phyloP scores from a whole-genome alignment of 2,329 filamentous ascomycete species.

The Pseudocercospora macadamiae region DNA sequence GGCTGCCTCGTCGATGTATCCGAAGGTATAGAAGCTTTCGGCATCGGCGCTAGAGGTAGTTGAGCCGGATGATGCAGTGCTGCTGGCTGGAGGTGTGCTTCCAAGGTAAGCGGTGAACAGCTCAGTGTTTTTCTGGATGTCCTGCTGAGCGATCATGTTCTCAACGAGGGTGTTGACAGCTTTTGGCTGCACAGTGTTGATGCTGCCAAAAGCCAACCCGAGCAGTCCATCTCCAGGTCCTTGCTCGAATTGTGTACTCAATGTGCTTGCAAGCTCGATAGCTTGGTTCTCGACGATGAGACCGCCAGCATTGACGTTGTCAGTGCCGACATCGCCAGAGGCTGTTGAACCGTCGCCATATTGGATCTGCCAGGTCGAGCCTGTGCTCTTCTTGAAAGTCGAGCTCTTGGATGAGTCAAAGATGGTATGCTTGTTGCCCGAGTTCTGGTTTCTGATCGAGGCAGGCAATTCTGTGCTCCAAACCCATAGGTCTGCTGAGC shows the following conservation, averaged over 20 bases:
- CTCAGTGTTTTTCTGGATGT: constrained; percentile 56
- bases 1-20: constrained; percentile 66
- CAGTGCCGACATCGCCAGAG: constrained; percentile 67
- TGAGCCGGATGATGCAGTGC: constrained; percentile 4
- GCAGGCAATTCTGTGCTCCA: constrained; percentile 28
- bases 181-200: constrained; percentile 47
- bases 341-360: constrained; percentile 70
- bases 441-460: constrained; percentile 10
- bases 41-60: constrained; percentile 8
- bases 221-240: constrained; percentile 66
- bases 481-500: constrained; percentile 69
- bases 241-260: constrained; percentile 61
- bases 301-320: constrained; percentile 64
- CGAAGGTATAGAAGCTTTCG: constrained; percentile 68
- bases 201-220: constrained; percentile 61
- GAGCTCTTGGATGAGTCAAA: constrained; percentile 65
- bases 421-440: constrained; percentile 48
- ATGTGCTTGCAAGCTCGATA: constrained; percentile 64
- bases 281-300: constrained; percentile 64
- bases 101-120: constrained; percentile 69
- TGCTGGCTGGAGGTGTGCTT: constrained; percentile 52
- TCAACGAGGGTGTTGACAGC: constrained; percentile 65
- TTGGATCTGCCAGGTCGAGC: constrained; percentile 64
- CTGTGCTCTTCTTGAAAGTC: constrained; percentile 58
- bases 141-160: constrained; percentile 65